Evolutionary conservation across 306 rosid species (phyloP).

Genomic region (Arachis stenosperma): DNA sequence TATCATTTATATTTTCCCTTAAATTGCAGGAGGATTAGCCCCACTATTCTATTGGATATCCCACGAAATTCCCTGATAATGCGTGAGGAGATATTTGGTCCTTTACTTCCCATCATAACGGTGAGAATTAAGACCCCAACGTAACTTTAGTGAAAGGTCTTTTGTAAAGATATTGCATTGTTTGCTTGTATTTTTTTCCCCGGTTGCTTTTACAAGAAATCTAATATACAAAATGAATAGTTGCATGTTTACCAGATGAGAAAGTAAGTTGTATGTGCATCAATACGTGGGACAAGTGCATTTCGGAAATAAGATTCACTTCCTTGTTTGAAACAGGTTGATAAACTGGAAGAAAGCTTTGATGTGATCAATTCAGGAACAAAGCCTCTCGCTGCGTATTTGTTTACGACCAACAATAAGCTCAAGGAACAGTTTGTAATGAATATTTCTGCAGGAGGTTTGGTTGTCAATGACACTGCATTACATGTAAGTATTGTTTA

Average conservation of each 20-base stretch:
- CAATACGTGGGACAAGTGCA: constrained; percentile 2
- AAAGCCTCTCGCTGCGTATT: constrained; percentile 98
- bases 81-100: constrained; percentile 96
- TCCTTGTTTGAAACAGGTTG: constrained; percentile 62
- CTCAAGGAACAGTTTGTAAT: constrained; percentile 77
- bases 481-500: constrained; percentile 62
- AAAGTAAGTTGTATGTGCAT: constrained; percentile 15
- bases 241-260: neutral
- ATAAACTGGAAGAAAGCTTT: constrained; percentile 79
- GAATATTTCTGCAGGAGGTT: constrained; percentile 84
- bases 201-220: constrained; percentile 4
- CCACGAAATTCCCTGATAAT: constrained; percentile 79
- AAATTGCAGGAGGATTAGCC: constrained; percentile 76
- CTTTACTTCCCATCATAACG: constrained; percentile 89
- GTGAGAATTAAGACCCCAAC: constrained; percentile 50
- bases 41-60: constrained; percentile 86
- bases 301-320: neutral
- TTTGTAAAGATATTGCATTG: neutral
- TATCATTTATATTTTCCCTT: constrained; percentile 29
- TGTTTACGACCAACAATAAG: constrained; percentile 74
- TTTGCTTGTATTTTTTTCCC: neutral
- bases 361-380: constrained; percentile 76
- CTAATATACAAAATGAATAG: neutral
- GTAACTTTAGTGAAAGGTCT: constrained; percentile 5
- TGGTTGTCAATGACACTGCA: constrained; percentile 82